Evolutionary conservation across 2,329 filamentous ascomycete species (phyloP).

Genomic region (Calonectria ilicicola): DNA sequence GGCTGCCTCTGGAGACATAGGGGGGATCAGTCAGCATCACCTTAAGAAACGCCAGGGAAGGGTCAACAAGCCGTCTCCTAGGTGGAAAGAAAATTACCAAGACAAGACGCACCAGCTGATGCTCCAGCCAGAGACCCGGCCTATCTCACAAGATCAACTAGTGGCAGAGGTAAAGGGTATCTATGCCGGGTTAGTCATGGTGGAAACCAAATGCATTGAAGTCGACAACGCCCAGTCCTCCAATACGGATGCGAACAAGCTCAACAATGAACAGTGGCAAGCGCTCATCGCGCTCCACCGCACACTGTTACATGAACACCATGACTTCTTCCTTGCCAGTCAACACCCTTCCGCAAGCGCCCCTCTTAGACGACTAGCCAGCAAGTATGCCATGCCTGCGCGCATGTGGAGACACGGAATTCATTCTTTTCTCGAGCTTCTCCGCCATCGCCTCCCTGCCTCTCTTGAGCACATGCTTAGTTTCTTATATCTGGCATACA

Average conservation of each 20-base stretch:
- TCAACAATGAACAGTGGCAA: no score
- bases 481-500: slow-evolving; percentile 90
- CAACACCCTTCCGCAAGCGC: slow-evolving; percentile 85
- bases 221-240: no score
- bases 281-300: no score
- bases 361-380: slow-evolving; percentile 75
- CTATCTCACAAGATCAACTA: slow-evolving; percentile 82
- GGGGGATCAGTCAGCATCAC: background rate
- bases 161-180: slow-evolving; percentile 85
- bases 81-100: no score
- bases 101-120: no score
- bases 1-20: background rate
- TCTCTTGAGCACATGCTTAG: slow-evolving; percentile 90
- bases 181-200: no score
- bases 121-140: slow-evolving; percentile 58
- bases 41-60: background rate
- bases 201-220: no score
- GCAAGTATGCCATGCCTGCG: slow-evolving; percentile 91
- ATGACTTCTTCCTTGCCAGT: no score
- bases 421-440: slow-evolving; percentile 82
- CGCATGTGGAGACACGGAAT: slow-evolving; percentile 96
- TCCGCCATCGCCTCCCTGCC: slow-evolving; percentile 79
- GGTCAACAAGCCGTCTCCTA: slow-evolving; percentile 2
- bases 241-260: no score
- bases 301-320: no score